Conservation (phyloP, 805 yeast genomes). For the Pichia manshurica region DNA sequence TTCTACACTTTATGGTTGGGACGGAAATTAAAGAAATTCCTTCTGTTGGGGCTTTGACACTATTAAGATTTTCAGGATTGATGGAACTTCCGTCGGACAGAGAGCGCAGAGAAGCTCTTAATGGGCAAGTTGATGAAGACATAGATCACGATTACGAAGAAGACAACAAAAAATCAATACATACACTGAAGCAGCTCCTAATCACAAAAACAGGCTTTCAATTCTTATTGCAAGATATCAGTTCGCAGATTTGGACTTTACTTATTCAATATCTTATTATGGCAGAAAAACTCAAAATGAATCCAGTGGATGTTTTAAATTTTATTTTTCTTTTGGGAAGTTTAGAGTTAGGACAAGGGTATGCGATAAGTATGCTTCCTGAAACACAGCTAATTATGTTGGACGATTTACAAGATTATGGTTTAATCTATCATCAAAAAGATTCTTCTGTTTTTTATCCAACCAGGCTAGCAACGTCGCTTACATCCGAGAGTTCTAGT, state of each 20-base stretch:
- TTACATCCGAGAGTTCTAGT: slow-evolving; percentile 77
- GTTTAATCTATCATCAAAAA: slow-evolving; percentile 59
- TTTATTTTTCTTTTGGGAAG: slow-evolving; percentile 93
- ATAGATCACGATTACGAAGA: slow-evolving; percentile 16
- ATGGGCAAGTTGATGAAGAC: slow-evolving; percentile 15
- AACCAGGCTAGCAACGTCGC: slow-evolving; percentile 80
- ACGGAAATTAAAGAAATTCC: slow-evolving; percentile 65
- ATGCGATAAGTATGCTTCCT: slow-evolving; percentile 62
- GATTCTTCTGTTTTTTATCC: slow-evolving; percentile 72
- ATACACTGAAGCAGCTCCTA: slow-evolving; percentile 36
- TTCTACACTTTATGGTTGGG: slow-evolving; percentile 96
- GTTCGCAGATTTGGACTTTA: slow-evolving; percentile 92
- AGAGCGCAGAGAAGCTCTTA: slow-evolving; percentile 22
- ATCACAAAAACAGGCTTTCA: slow-evolving; percentile 94
- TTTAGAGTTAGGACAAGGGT: slow-evolving; percentile 83
- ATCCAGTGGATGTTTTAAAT: slow-evolving; percentile 91
- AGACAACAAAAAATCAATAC: slow-evolving; percentile 17
- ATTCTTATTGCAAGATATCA: slow-evolving; percentile 84
- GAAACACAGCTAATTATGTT: slow-evolving; percentile 82
- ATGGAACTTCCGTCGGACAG: slow-evolving; percentile 61
- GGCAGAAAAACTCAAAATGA: slow-evolving; percentile 82
- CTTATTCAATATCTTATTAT: slow-evolving; percentile 80
- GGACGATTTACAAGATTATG: slow-evolving; percentile 86
- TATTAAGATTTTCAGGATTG: slow-evolving; percentile 73
- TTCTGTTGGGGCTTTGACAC: slow-evolving; percentile 71